A percentile compares a stretch with the other conserved stretches of the same genome.
phyloP scores from a whole-genome alignment of 1,284 basidiomycete genomes.

The Pulveroboletus sp. region DNA sequence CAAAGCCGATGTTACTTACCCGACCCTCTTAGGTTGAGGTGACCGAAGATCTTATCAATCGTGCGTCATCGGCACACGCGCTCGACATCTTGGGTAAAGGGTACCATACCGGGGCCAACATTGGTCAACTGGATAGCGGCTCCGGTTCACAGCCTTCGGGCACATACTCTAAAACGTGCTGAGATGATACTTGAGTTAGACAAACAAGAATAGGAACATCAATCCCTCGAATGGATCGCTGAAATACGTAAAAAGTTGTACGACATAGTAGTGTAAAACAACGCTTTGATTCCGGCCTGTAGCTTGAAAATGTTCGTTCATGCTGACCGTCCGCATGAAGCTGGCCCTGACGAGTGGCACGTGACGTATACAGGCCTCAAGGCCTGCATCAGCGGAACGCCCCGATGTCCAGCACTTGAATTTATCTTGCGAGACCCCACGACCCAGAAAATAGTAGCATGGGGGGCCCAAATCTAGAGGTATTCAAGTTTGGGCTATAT shows the following conservation, averaged over 20 bases:
- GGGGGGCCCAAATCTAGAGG: slow-evolving; percentile 81
- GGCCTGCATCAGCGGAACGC: background rate
- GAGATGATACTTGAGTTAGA: background rate
- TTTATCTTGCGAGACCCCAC: background rate
- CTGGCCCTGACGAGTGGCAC: too few relatives aligned
- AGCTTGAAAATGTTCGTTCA: too few relatives aligned
- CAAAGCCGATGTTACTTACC: background rate
- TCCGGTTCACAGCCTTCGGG: slow-evolving; percentile 52
- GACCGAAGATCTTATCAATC: slow-evolving; percentile 52
- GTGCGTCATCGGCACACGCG: slow-evolving; percentile 51
- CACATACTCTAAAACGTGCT: slow-evolving; percentile 66
- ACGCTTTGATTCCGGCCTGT: background rate
- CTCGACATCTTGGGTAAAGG: slow-evolving; percentile 46
- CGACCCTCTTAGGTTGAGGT: slow-evolving; percentile 51
- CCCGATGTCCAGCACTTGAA: slow-evolving; percentile 17
- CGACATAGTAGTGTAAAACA: background rate
- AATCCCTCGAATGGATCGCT: background rate
- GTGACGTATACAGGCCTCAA: too few relatives aligned
- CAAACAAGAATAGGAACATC: background rate
- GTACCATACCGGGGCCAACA: slow-evolving; percentile 30
- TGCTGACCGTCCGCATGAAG: too few relatives aligned
- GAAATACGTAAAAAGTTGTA: slow-evolving; percentile 8
- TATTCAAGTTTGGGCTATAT: slow-evolving; percentile 88
- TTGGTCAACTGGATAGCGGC: slow-evolving; percentile 46
- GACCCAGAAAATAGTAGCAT: slow-evolving; percentile 44